Evolutionary conservation across 306 rosid species (phyloP).

Genomic region (Ormosia semicastrata): DNA sequence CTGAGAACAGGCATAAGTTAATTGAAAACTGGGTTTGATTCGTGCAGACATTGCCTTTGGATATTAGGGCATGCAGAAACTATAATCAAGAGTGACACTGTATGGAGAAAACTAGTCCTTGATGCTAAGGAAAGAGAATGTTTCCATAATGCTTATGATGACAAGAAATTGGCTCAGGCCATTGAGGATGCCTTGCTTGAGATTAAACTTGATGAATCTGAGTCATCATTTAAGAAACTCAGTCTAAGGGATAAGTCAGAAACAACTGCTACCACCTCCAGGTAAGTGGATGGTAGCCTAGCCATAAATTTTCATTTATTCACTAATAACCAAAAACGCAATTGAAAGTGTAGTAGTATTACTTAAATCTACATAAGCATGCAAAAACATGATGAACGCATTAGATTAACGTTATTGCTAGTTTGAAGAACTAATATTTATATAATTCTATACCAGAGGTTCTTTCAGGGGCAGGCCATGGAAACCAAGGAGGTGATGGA

Average conservation of each 20-base stretch:
- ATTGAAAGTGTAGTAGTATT: background rate
- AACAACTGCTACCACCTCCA: conserved; percentile 2
- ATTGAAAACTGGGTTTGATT: background rate
- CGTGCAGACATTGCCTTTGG: conserved; percentile 51
- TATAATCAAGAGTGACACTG: conserved; percentile 12
- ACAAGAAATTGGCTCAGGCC: conserved; percentile 40
- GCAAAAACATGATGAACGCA: background rate
- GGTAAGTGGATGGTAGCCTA: background rate
- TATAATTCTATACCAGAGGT: background rate
- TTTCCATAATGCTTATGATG: conserved; percentile 44
- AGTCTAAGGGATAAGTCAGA: background rate
- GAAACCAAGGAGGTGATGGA: conserved; percentile 20
- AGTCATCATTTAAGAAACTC: conserved; percentile 12
- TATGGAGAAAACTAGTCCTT: conserved; percentile 41
- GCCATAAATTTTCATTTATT: background rate
- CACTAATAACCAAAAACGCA: background rate
- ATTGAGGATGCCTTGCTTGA: conserved; percentile 32
- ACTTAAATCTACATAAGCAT: background rate
- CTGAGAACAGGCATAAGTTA: background rate
- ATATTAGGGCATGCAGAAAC: conserved; percentile 45
- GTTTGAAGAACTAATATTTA: background rate
- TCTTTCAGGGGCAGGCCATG: conserved; percentile 22
- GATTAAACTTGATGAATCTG: conserved; percentile 14
- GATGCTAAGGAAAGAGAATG: conserved; percentile 42
- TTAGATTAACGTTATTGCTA: background rate